Evolutionary conservation across 768 basidiomycete genomes (phyloP), one percentile per base, ranked within the genome.

Genomic region (Mycena haematopus): DNA sequence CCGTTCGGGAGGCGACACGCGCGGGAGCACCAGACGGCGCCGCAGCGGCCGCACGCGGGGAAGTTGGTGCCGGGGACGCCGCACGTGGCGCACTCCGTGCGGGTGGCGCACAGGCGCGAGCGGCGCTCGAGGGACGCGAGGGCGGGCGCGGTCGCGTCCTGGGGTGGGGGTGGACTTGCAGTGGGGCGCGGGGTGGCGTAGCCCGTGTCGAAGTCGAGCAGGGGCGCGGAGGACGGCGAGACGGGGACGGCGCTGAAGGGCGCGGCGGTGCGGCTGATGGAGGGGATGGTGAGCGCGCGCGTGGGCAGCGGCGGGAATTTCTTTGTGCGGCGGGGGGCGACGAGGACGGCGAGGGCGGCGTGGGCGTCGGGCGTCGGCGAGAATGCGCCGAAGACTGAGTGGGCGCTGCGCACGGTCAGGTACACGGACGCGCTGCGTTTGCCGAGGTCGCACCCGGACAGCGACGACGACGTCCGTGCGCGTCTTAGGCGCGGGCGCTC

Each of bases 191-290:
- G 36, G 1, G 52, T 36, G 10, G 52, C 38, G 38, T 44, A 58
- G 25, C 11, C 52, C 29, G 51, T 60, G 49, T 66, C 60, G 29
- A 66, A 66, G 49, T 66, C 65, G 53, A 61, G 62, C 15, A 72
- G 64, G 11, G 65, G 58, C 15, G 60, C 44, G 44, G 68, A 66
- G 29, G 71, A 72, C 6, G 72, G 69, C 8, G 71, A 51, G 9
- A 58, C 40, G 11, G 65, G 60, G 10, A 69, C 49, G 10, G 62
- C 57, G 7, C 67, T 65, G 29, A 72, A 62, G 15, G 80, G 72
- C 33, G 78, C 65, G 1, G 78, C 65, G 1, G 79, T 80, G 60
- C 82, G 80, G 53, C 72, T 79, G 64, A 83, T 80, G n/a, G 80
- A 79, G 22, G 65, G 65, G 15, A 66, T 57, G 44, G 61, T 38